phyloP scores from a whole-genome alignment of 257 asterid species.

The Przewalskia tangutica region DNA sequence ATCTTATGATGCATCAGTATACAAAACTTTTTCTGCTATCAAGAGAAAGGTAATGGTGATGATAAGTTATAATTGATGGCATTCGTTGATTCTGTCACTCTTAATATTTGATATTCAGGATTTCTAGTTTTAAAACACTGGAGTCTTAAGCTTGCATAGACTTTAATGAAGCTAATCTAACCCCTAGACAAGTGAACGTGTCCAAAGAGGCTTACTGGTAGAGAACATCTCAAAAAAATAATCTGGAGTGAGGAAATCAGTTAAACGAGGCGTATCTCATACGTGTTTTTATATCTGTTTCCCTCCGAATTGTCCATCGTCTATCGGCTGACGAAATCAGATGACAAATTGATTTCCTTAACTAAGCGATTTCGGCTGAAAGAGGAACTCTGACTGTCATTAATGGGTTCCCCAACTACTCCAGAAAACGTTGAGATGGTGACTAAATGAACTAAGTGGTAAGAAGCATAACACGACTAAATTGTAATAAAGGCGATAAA shows the following conservation, averaged over 20 bases:
- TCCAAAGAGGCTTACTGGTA: neutral
- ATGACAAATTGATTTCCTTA: no score
- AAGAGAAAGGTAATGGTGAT: neutral
- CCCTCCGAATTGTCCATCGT: no score
- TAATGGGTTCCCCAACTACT: no score
- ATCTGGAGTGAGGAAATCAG: neutral
- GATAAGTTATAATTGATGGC: neutral
- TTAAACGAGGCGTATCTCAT: neutral
- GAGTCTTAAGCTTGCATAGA: neutral
- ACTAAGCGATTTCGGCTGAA: no score
- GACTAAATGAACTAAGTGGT: no score
- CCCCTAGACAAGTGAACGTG: neutral
- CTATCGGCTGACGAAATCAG: no score
- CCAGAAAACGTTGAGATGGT: no score
- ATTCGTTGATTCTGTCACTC: neutral
- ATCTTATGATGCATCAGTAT: neutral
- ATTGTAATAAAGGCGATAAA: no score
- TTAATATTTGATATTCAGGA: neutral
- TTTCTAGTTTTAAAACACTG: neutral
- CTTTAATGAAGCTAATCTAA: neutral
- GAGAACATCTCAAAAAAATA: neutral
- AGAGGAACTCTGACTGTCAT: no score
- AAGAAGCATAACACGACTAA: no score
- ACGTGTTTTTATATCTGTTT: neutral
- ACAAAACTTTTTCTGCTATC: neutral